These are phyloP conservation scores for Fusarium sarcochroum DNA, from an alignment of 2,329 filamentous ascomycete genomes.

Conservation along the genomic window DNA sequence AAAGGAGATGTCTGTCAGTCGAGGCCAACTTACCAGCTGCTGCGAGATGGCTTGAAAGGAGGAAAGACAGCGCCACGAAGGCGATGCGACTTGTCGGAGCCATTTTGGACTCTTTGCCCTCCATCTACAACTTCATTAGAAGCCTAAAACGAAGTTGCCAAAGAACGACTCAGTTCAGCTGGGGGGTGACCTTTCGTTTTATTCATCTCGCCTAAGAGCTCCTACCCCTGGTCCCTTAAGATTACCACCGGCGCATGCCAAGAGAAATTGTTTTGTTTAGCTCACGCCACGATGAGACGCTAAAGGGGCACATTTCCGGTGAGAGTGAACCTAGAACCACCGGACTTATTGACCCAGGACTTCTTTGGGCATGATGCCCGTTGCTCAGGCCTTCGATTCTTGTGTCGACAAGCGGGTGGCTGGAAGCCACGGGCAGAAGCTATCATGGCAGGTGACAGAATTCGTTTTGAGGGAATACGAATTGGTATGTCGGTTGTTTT, in stretches of 20 bases:
- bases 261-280: conserved; percentile 39
- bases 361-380: conserved; percentile 32
- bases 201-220: conserved; percentile 44
- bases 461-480: background rate
- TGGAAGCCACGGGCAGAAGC: conserved; percentile 1
- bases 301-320: conserved; percentile 36
- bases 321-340: conserved; percentile 15
- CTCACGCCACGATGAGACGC: conserved; percentile 41
- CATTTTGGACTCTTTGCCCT: conserved; percentile 42
- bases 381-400: conserved; percentile 4
- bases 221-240: conserved; percentile 29
- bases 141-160: conserved; percentile 23
- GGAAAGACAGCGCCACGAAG: conserved; percentile 44
- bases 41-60: conserved; percentile 40
- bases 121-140: conserved; percentile 34
- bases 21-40: conserved; percentile 41
- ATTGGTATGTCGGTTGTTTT: conserved; percentile 1
- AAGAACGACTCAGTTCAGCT: background rate
- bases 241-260: conserved; percentile 34
- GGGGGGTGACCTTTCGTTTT: conserved; percentile 34
- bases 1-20: background rate
- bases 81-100: conserved; percentile 45
- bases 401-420: conserved; percentile 8
- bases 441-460: background rate
- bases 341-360: background rate